Evolutionary conservation across 139 green algal genomes (phyloP).

Genomic region (Chlorella sp.): DNA sequence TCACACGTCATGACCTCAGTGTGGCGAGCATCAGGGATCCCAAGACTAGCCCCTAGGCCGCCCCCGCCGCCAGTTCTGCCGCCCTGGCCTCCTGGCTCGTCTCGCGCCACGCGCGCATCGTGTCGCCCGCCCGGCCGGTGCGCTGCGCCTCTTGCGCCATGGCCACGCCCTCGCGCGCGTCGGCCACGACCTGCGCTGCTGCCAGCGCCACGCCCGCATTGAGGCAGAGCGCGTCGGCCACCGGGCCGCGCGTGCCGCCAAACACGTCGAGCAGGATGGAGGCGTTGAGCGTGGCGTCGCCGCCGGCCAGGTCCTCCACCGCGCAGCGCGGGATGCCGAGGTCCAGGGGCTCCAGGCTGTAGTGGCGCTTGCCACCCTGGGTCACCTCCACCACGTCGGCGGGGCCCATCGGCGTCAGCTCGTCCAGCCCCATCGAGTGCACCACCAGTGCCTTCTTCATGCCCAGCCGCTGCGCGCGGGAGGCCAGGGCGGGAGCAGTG

Average conservation of each 20-base stretch:
- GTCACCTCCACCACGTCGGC: conserved; percentile 92
- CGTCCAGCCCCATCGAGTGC: conserved; percentile 93
- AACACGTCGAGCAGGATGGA: conserved; percentile 89
- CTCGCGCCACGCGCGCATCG: conserved; percentile 57
- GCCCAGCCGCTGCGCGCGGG: conserved; percentile 62
- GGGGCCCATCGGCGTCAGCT: conserved; percentile 95
- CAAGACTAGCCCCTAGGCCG: too few species aligned
- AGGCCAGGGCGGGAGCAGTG: neutral
- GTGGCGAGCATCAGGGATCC: too few species aligned
- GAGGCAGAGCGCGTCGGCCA: conserved; percentile 92
- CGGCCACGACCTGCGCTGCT: conserved; percentile 66
- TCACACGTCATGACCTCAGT: too few species aligned
- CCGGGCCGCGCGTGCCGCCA: conserved; percentile 75
- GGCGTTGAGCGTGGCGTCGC: conserved; percentile 89
- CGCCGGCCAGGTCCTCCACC: conserved; percentile 91
- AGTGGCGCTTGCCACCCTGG: conserved; percentile 41
- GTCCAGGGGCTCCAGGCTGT: conserved; percentile 76
- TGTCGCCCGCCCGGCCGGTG: conserved; percentile 53
- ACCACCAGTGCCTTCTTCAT: conserved; percentile 93
- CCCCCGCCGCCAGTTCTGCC: neutral
- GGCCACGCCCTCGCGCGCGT: conserved; percentile 82
- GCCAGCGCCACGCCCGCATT: conserved; percentile 93
- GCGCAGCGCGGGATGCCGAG: conserved; percentile 89
- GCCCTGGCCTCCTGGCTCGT: conserved; percentile 34
- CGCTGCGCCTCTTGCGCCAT: conserved; percentile 73